Conservation (phyloP, 2,329 filamentous ascomycete species). For the Madurella mycetomatis region DNA sequence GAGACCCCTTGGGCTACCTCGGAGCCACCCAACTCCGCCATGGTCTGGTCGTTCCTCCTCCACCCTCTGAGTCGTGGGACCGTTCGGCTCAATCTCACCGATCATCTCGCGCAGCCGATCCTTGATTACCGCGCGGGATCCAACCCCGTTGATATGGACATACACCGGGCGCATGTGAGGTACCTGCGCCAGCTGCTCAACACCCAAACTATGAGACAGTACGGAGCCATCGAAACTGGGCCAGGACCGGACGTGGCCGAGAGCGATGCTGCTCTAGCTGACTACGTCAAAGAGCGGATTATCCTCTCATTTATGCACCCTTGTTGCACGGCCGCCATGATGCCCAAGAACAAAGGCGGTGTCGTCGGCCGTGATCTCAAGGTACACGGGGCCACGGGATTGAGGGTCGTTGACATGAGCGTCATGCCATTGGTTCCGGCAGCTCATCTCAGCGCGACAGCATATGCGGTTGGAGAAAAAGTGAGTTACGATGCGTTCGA, state of each 20-base stretch:
- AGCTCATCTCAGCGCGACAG: slow-evolving; percentile 20
- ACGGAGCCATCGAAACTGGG: slow-evolving; percentile 34
- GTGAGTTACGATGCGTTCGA: not conserved
- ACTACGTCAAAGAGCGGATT: slow-evolving; percentile 4
- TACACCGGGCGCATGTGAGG: slow-evolving; percentile 38
- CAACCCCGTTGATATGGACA: slow-evolving; percentile 49
- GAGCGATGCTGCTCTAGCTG: slow-evolving; percentile 7
- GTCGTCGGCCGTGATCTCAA: slow-evolving; percentile 20
- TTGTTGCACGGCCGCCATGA: slow-evolving; percentile 26
- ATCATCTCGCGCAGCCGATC: slow-evolving; percentile 33
- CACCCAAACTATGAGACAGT: slow-evolving; percentile 24
- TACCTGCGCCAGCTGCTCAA: slow-evolving; percentile 21
- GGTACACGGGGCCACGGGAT: slow-evolving; percentile 18
- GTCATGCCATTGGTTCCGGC: slow-evolving; percentile 18
- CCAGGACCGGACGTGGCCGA: slow-evolving; percentile 32
- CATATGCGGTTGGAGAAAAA: slow-evolving; percentile 25
- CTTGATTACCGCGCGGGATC: slow-evolving; percentile 37
- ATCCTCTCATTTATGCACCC: slow-evolving; percentile 21
- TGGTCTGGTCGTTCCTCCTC: slow-evolving; percentile 25
- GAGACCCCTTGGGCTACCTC: slow-evolving; percentile 15
- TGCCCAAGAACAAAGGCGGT: slow-evolving; percentile 14
- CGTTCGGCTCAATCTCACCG: slow-evolving; percentile 24
- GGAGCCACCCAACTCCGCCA: slow-evolving; percentile 12
- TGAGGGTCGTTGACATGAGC: slow-evolving; percentile 24
- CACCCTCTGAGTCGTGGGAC: slow-evolving; percentile 26